Evolutionary conservation across 305 asterid genomes (phyloP).

Genomic region (Fraxinus ornus): DNA sequence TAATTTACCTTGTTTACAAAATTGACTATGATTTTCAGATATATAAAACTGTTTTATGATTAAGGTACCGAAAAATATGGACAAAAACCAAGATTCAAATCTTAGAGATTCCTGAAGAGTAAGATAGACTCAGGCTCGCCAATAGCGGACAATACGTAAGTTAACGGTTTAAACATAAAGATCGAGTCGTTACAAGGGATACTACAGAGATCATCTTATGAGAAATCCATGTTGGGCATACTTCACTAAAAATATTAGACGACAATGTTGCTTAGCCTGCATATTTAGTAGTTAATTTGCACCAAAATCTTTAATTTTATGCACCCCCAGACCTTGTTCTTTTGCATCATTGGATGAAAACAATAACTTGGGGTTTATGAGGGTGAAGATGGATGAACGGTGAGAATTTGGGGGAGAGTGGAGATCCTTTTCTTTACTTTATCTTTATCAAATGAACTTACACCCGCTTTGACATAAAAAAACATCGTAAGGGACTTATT

Average conservation of each 20-base stretch:
- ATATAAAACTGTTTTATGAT: conserved; percentile 21
- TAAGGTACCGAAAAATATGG: conserved; percentile 40
- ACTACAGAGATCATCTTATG: neutral
- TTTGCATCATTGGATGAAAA: neutral
- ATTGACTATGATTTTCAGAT: neutral
- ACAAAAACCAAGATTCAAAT: conserved; percentile 17
- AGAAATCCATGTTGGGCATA: neutral
- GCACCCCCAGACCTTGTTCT: neutral
- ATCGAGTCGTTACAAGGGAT: neutral
- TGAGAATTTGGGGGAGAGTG: neutral
- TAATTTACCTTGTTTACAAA: neutral
- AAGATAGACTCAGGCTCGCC: neutral
- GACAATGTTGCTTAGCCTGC: neutral
- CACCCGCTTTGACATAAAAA: neutral
- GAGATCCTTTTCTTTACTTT: neutral
- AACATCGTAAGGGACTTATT: neutral
- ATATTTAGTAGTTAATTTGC: neutral
- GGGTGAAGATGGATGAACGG: neutral
- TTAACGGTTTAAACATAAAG: neutral
- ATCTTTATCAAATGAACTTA: neutral
- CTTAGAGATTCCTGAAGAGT: neutral
- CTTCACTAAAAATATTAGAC: neutral
- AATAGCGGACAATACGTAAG: neutral
- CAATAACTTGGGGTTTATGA: neutral
- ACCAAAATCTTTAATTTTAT: neutral